These are phyloP conservation scores for Fusarium gaditjirri DNA, from an alignment of 2,329 filamentous ascomycete species.

Conservation along the genomic window DNA sequence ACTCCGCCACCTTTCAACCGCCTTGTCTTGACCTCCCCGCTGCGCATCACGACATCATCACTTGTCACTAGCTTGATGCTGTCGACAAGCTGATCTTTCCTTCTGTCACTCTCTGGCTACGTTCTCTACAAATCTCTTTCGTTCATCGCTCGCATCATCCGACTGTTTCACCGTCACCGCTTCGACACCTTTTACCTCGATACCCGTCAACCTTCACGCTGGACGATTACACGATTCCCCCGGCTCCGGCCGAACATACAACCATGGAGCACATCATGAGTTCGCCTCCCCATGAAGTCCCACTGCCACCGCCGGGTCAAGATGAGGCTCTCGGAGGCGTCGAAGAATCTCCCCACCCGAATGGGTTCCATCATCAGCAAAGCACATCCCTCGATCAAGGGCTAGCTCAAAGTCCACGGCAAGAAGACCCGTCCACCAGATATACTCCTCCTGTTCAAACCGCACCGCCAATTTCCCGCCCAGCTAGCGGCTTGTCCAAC, in stretches of 20 bases:
- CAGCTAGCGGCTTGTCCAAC: conserved; percentile 65
- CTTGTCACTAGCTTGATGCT: conserved; percentile 42
- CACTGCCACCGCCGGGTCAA: conserved; percentile 48
- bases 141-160: conserved; percentile 23
- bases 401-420: conserved; percentile 53
- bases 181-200: neutral
- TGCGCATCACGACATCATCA: conserved; percentile 21
- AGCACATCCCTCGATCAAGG: conserved; percentile 63
- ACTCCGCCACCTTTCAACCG: conserved; percentile 27
- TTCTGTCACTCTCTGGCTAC: conserved; percentile 22
- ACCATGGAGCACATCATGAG: conserved; percentile 57
- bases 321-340: conserved; percentile 63
- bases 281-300: conserved; percentile 45
- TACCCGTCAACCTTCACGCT: conserved; percentile 51
- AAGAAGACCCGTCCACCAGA: conserved; percentile 55
- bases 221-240: conserved; percentile 53
- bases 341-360: conserved; percentile 59
- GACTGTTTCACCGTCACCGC: neutral
- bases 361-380: conserved; percentile 56
- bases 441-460: conserved; percentile 61
- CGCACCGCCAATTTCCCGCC: conserved; percentile 61
- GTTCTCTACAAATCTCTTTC: conserved; percentile 40
- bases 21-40: conserved; percentile 8
- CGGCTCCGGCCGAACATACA: conserved; percentile 35
- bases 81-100: conserved; percentile 35